Base-by-base conservation (phyloP, 352 stramenopile genomes). In the Globisporangium ultimum region DNA sequence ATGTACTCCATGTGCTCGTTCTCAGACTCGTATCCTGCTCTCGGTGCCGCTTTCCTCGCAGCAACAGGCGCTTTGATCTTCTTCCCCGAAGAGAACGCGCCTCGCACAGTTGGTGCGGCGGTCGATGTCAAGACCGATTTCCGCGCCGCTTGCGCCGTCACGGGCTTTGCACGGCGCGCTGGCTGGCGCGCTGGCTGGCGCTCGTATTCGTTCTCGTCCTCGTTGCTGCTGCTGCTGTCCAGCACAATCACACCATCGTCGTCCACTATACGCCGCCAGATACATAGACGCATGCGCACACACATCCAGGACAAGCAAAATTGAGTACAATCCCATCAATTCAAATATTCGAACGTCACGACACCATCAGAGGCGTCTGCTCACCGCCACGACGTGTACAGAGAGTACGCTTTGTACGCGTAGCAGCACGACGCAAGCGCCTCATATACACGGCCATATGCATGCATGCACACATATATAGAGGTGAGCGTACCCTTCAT, bases 191-290 rank as follows among this genome's bases (percentile, higher is more conserved):
- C 24, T 5, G 7, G 24, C 12, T 36, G 12, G 5, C 45, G 13
- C 53, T 32, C 41, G 14, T 47, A 40, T 14, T 53, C 58, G 11
- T 60, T 46, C 11, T 58, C 51, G 10, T 34, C 45, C 20, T 54
- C 41, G 13, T 36, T 24, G 11, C 42, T 32, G 46, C 59, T 65
- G 40, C 53, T 62, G 48, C 28, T 47, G 49, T 67, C 60, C 17
- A 67, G 43, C 15, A 58, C 24, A 46, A 67, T 67, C 22, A 62
- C 54, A 18, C 60, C 60, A 38, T 67, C 53, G n/a, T 49, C 48
- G 32, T 67, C 54, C 53, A 67, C 60, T 67, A 47, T 5, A 12
- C 14, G 14, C 21, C 20, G 17, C 22, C 4, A 28, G 36, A 22
- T n/a, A 53, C 11, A 38, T 10, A 42, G 13, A 51, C 28, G 14